A percentile compares a stretch with the other conserved stretches of the same genome.
These are phyloP conservation scores for Fomes fomentarius DNA, from an alignment of 1,284 basidiomycete species.

Conservation along the genomic window DNA sequence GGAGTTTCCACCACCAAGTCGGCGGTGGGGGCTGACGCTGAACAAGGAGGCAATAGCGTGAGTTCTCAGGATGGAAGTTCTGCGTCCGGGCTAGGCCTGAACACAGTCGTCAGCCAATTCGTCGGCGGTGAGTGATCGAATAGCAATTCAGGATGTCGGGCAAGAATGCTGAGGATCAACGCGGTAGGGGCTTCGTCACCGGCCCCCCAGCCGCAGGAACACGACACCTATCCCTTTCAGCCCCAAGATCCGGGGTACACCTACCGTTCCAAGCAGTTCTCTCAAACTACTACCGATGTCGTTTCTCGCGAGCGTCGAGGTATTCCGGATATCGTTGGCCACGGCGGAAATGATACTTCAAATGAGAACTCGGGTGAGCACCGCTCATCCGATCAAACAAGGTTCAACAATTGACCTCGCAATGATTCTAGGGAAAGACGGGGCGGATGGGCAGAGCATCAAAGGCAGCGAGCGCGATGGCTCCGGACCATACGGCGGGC, in stretches of 20 bases:
- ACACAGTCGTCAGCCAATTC: neutral
- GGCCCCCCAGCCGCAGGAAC: neutral
- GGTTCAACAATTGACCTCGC: neutral
- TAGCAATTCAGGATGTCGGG: neutral
- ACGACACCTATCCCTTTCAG: no score
- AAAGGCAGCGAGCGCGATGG: conserved; percentile 7
- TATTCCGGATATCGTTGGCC: neutral
- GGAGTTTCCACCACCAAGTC: conserved; percentile 14
- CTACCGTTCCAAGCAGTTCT: neutral
- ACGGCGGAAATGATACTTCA: neutral
- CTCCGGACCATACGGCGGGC: conserved; percentile 5
- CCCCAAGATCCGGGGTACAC: no score
- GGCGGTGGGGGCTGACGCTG: conserved; percentile 13
- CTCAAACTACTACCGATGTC: neutral
- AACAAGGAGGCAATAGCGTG: conserved; percentile 4
- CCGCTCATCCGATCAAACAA: no score
- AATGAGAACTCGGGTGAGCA: conserved; percentile 10
- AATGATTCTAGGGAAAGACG: conserved; percentile 3
- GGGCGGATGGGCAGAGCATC: conserved; percentile 13
- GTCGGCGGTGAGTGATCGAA: neutral
- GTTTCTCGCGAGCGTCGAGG: neutral
- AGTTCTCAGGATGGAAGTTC: conserved; percentile 9
- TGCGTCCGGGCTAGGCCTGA: conserved; percentile 1
- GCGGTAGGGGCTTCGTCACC: no score
- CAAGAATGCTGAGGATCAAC: neutral